Conservation (phyloP, 306 rosid genomes). For the Prunus dulcis region DNA sequence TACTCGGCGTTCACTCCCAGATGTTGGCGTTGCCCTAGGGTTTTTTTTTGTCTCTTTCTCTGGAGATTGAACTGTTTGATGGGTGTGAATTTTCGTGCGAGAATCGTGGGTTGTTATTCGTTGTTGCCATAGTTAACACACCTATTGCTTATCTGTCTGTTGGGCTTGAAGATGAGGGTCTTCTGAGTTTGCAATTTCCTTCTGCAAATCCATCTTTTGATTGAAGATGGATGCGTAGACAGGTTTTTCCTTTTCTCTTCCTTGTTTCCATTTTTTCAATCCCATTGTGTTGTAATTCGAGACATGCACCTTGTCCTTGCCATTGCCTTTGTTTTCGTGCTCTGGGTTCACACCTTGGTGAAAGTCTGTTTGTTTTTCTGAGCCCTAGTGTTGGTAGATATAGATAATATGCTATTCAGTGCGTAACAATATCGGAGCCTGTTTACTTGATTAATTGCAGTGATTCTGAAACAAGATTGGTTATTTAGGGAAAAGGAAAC, state of each 20-base stretch:
- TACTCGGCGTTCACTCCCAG: constrained; percentile 27
- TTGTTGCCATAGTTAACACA: constrained; percentile 14
- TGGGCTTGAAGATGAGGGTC: constrained; percentile 32
- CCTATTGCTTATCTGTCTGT: constrained; percentile 16
- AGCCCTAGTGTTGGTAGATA: constrained; percentile 12
- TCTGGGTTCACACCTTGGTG: constrained; percentile 18
- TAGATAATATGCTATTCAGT: neutral
- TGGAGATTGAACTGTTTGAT: constrained; percentile 37
- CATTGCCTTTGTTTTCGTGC: constrained; percentile 24
- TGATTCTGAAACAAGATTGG: constrained; percentile 18
- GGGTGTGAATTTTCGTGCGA: constrained; percentile 26
- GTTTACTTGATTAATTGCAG: constrained; percentile 13
- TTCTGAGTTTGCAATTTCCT: constrained; percentile 38
- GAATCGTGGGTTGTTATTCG: constrained; percentile 21
- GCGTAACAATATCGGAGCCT: constrained; percentile 4
- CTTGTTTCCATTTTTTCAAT: neutral
- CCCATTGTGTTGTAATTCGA: constrained; percentile 28
- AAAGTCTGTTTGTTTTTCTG: constrained; percentile 17
- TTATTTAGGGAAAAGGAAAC: neutral
- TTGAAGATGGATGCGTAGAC: constrained; percentile 57
- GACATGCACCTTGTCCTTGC: constrained; percentile 11
- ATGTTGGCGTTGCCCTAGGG: constrained; percentile 41
- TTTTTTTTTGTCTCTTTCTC: constrained; percentile 8
- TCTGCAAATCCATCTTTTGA: constrained; percentile 53
- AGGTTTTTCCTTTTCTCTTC: constrained; percentile 11